Evolutionary conservation across 2,329 filamentous ascomycete species (phyloP).

Genomic region (Fusarium sambucinum): DNA sequence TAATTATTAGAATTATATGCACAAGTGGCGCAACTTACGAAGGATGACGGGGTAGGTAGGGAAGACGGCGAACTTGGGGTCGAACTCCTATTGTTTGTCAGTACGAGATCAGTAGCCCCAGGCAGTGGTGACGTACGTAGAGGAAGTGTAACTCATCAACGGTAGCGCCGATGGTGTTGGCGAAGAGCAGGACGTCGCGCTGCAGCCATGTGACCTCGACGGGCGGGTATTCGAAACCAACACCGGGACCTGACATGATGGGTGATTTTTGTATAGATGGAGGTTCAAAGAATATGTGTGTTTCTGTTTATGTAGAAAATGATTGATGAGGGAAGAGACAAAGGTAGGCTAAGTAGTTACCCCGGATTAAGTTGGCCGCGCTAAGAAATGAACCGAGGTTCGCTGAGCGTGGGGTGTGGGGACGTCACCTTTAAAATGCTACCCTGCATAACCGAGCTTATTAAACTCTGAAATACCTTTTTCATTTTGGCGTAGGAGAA

Average conservation of each 20-base stretch:
- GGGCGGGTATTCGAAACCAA: slow-evolving; percentile 18
- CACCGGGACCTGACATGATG: slow-evolving; percentile 14
- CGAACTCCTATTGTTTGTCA: slow-evolving; percentile 57
- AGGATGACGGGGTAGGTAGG: slow-evolving; percentile 62
- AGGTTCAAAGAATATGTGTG: neutral
- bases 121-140: neutral
- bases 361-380: neutral
- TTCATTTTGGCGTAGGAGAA: too few relatives aligned
- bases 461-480: too few relatives aligned
- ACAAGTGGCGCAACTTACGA: neutral
- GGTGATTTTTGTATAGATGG: neutral
- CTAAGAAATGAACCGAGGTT: neutral
- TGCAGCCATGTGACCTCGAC: slow-evolving; percentile 9
- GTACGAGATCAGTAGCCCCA: slow-evolving; percentile 54
- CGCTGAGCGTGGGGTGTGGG: too few relatives aligned
- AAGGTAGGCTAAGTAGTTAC: too few relatives aligned
- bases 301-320: neutral
- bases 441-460: too few relatives aligned
- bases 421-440: too few relatives aligned
- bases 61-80: slow-evolving; percentile 59
- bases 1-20: neutral
- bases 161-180: slow-evolving; percentile 14
- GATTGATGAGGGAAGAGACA: neutral
- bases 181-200: slow-evolving; percentile 15
- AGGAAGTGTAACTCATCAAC: slow-evolving; percentile 17